Evolutionary conservation across 345 rosid genomes (phyloP).

Genomic region (Citrus sp.): DNA sequence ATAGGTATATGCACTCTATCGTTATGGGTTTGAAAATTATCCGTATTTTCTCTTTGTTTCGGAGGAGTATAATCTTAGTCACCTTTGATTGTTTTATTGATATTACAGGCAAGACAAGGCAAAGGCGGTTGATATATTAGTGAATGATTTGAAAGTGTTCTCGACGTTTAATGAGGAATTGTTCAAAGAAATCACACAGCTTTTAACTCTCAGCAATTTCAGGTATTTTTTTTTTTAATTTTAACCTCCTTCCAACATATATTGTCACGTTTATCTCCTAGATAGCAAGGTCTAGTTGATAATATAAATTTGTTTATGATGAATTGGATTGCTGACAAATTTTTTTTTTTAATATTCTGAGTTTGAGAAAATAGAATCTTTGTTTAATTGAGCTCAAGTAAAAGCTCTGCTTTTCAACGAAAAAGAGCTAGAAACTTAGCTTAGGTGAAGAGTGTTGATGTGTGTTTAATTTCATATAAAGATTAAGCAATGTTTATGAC

Average conservation of each 20-base stretch:
- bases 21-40: not conserved
- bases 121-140: slow-evolving; percentile 76
- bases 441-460: not conserved
- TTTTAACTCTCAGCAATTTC: slow-evolving; percentile 63
- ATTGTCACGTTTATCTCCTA: not conserved
- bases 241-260: not conserved
- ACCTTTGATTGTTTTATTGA: slow-evolving; percentile 1
- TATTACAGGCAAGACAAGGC: slow-evolving; percentile 64
- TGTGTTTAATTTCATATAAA: not conserved
- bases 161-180: slow-evolving; percentile 68
- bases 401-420: not conserved
- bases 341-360: not conserved
- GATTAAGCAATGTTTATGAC: not conserved
- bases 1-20: slow-evolving; percentile 39
- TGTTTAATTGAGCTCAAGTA: not conserved
- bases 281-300: slow-evolving; percentile 7
- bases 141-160: slow-evolving; percentile 64
- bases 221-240: slow-evolving; percentile 35
- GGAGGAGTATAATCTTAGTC: not conserved
- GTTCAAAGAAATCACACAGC: slow-evolving; percentile 75
- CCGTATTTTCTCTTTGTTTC: not conserved
- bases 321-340: not conserved
- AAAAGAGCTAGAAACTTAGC: not conserved
- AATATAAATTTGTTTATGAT: not conserved
- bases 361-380: not conserved